Base-by-base conservation (phyloP, 352 stramenopile genomes). In the Globisporangium uncinulatum region DNA sequence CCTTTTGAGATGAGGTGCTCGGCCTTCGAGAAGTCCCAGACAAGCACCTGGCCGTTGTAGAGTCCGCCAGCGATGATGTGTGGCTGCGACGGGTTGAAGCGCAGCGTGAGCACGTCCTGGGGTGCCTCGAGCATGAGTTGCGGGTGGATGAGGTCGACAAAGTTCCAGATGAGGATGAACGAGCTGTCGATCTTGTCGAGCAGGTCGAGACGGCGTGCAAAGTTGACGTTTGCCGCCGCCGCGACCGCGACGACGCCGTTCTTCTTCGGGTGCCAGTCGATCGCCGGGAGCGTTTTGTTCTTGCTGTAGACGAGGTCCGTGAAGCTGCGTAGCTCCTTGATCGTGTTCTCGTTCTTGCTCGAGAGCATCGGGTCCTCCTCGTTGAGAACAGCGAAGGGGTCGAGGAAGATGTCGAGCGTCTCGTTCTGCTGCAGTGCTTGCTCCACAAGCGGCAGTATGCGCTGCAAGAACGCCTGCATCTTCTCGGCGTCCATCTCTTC, bases 241-340 rank as follows among this genome's bases (percentile, higher is more conserved):
- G 86, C 85, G 11, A 97, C 89, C 6, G 86, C 92, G 15, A 98
- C 62, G 17, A 97, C 77, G 37, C 89, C 89, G 46, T 94, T 87
- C 29, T 89, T 87, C 50, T 79, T 84, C 6, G 91, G 91, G 37
- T 97, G 84, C 92, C 92, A 98, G 60, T 97, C 90, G 39, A 98
- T 90, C 13, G 79, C 71, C 34, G 79, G 68, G 4, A 97, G 66
- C 5, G 74, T 87, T 67, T 96, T 97, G 77, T 91, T 94, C 65
- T 98, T 98, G 59, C 79, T 96, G 73, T 97, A 97, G 24, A 94
- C 69, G n/a, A 98, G 74, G 63, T 98, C 92, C 34, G 88, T 97
- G 63, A 98, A 98, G 51, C 86, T 96, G 2, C 86, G 79, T 7
- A 98, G 61, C 59, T 98, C 92, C 29, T 93, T 92, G 61, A 98